A percentile compares a stretch with the other conserved stretches of the same genome.
These are phyloP conservation scores for Chaetomium olivaceum DNA, from an alignment of 2,329 filamentous ascomycete species.

Conservation along the genomic window DNA sequence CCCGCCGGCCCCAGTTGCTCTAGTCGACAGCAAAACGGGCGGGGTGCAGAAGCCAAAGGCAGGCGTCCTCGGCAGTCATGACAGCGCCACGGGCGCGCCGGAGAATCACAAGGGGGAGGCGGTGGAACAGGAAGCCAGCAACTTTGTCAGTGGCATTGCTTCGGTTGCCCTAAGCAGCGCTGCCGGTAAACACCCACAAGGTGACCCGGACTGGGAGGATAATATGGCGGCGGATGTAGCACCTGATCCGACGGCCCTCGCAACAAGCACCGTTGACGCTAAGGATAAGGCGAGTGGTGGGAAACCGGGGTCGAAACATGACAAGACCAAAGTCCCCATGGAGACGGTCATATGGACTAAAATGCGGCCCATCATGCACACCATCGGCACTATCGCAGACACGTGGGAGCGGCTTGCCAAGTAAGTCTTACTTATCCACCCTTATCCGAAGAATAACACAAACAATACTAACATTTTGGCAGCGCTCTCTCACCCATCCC, in stretches of 20 bases:
- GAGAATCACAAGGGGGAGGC: slow-evolving; percentile 83
- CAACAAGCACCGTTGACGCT: slow-evolving; percentile 43
- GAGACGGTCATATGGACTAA: slow-evolving; percentile 75
- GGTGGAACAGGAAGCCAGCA: slow-evolving; percentile 78
- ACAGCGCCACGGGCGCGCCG: slow-evolving; percentile 77
- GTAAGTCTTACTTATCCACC: slow-evolving; percentile 34
- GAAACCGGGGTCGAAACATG: slow-evolving; percentile 54
- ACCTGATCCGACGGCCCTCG: slow-evolving; percentile 43
- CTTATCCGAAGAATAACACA: no score
- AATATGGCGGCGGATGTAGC: slow-evolving; percentile 32
- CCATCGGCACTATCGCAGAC: slow-evolving; percentile 50
- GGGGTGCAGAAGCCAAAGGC: slow-evolving; percentile 76
- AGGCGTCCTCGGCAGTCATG: slow-evolving; percentile 72
- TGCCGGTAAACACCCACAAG: slow-evolving; percentile 73
- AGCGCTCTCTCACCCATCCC: slow-evolving; percentile 63
- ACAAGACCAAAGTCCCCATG: slow-evolving; percentile 78
- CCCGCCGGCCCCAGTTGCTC: slow-evolving; percentile 72
- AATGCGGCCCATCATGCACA: slow-evolving; percentile 70
- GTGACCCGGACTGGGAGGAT: slow-evolving; percentile 56
- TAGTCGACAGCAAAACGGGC: slow-evolving; percentile 69
- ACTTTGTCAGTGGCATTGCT: slow-evolving; percentile 74
- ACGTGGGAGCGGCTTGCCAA: slow-evolving; percentile 55
- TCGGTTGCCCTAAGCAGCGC: slow-evolving; percentile 73
- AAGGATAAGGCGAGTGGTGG: slow-evolving; percentile 49
- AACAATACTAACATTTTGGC: background rate